Base-by-base conservation (phyloP, 2,329 filamentous ascomycete genomes). In the Dryadomyces quercus-mongolicae region DNA sequence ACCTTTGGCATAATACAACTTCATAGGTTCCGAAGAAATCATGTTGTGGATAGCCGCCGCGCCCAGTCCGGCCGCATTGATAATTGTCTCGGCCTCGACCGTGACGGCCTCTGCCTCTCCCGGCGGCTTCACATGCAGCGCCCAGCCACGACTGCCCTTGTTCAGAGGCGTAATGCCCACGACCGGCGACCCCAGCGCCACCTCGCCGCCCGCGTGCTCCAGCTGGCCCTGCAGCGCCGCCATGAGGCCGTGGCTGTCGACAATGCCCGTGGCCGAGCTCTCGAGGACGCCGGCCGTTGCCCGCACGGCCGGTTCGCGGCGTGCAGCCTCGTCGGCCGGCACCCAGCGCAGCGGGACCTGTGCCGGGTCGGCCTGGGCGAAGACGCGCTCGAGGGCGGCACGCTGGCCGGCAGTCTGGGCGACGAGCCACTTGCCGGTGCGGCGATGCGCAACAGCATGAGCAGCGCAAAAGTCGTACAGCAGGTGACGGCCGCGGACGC, bases 371-470 rank as follows among this genome's bases (percentile, higher is more conserved):
- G 10, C 13, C 42, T 31, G 61, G 61, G 64, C 64, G 58, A 77
- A 70, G 20, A 85, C 68, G 20, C 64, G 66, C 60, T 82, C 69
- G 2, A 78, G 79, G 47, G 80, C 81, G n/a, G 72, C 75, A 65
- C 80, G 77, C 71, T 97, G 88, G 49, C 70, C 71, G 1, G 75
- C 74, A 52, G 82, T 85, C 71, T 97, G 93, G 1, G 92, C 92
- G 1, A 97, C 87, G 62, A 97, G 86, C 91, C 92, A 96, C 73
- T 96, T 97, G 56, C 90, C 90, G 22, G 82, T 86, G 65, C 85
- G 85, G 53, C 76, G 76, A 69, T 93, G 79, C 0, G 81, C 81
- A 51, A 98, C 85, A 55, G 69, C 68, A 62, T 87, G 73, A 55
- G 71, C 71, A 5, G 71, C 69, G 72, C 92, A 96, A 45, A 95